Base-by-base conservation (phyloP, 2,329 filamentous ascomycete species). In the Daldinia eschscholtzii region DNA sequence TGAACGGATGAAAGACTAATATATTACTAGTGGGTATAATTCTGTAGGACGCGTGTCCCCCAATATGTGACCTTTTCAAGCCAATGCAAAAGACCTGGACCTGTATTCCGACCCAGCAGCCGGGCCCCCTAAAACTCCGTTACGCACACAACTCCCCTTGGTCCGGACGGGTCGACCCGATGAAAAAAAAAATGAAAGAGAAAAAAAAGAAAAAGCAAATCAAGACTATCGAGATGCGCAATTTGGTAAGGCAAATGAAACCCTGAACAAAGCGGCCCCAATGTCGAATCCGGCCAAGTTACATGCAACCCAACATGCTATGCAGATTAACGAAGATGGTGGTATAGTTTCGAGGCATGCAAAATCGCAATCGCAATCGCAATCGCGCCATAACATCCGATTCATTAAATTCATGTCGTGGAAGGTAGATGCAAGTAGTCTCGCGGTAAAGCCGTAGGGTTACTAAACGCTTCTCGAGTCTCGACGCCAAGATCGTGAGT, bases 11-110 rank as follows among this genome's bases (percentile, higher is more conserved):
- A 44, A 35, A 68, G 18, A 53, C 39, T 41, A 46, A 57, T 57
- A 57, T 72, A 73, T 69, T 73, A 73, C 58, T 68, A 69, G 67
- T 72, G 71, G 71, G 71, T 73, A 73, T 73, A 73, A 70, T 72
- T 69, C 57, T 58, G 61, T 64, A 57, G 68, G 66, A 72, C 70
- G 68, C 70, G 70, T 71, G 70, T 70, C 68, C 66, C 59, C 59
- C 68, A 61, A 63, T 70, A 67, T 63, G 58, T 65, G 55, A 61
- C 50, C 52, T 64, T 53, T 56, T 60, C 28, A 61, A 56, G 64
- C 57, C 59, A 68, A 70, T 61, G 59, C 67, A 62, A 53, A 33
- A 33, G 30, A 33, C 30, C 30, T 33, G 2, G 53, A 72, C 65
- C 67, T 66, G 30, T 67, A 65, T 59, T 61, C 67, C 26, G 50